Evolutionary conservation across 2,329 filamentous ascomycete species (phyloP).

Genomic region (Cladophialophora psammophila): DNA sequence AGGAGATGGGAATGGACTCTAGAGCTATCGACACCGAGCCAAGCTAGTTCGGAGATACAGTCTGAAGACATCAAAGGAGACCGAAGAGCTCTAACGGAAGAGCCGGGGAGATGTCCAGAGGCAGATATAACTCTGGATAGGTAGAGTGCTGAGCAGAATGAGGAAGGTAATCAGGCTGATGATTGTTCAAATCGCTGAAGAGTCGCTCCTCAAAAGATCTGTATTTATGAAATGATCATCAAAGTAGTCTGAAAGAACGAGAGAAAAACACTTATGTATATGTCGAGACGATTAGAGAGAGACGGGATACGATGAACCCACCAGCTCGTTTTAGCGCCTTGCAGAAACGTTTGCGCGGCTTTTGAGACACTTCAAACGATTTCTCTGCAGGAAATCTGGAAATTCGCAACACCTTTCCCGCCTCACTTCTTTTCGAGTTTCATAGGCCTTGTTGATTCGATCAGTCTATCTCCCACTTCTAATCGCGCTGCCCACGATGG

Average conservation of each 20-base stretch:
- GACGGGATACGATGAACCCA: background rate
- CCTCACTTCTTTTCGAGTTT: background rate
- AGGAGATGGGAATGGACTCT: slow-evolving; percentile 39
- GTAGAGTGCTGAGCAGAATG: background rate
- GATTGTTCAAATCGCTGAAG: background rate
- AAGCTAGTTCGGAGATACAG: background rate
- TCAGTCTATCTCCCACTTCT: background rate
- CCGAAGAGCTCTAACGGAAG: background rate
- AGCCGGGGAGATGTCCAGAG: background rate
- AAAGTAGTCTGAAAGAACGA: background rate
- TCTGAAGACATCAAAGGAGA: background rate
- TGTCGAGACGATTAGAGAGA: background rate
- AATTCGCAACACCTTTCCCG: background rate
- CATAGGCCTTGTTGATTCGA: background rate
- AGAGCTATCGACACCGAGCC: background rate
- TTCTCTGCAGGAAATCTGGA: background rate
- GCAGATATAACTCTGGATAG: background rate
- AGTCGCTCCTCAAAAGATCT: background rate
- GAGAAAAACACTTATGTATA: background rate
- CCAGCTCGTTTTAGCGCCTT: background rate
- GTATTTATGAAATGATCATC: background rate
- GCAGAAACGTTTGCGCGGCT: background rate
- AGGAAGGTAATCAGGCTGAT: background rate
- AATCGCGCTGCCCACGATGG: slow-evolving; percentile 14
- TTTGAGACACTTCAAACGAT: background rate